Base-by-base conservation (phyloP, 768 basidiomycete species). In the Multifurca ochricompacta region DNA sequence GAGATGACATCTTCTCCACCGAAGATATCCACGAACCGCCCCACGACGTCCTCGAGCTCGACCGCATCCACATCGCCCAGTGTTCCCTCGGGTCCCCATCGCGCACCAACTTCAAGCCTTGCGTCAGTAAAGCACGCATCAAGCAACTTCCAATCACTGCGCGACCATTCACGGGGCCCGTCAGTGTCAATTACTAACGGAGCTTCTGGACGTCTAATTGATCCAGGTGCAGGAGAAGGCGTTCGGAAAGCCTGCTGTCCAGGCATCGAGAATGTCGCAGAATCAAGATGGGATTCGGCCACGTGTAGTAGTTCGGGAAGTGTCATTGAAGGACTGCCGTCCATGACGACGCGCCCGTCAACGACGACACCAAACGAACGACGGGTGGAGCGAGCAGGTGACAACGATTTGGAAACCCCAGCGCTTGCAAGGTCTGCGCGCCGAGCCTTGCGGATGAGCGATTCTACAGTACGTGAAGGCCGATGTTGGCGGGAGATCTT, bases 111-210 rank as follows among this genome's bases (percentile, higher is more conserved):
- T 3, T 75, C 73, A 13, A 85, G 66, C 30, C 85, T 73, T 64
- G 84, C 81, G 49, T 87, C 84, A 10, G 85, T 83, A 58, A 91
- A 84, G 62, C 86, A 88, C 21, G 78, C 78, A 66, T 92, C 90
- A 45, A 93, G 72, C 44, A 73, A 64, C 66, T 85, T 90, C 90
- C 90, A 93, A 48, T 91, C 85, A 19, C 78, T 77, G 63, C 83
- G 85, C 3, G 75, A 73, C 90, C 90, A 93, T 36, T 68, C 70
- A 13, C 69, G 60, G 0, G 66, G 67, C 3, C 51, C 60, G 23
- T 46, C 53, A 1, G 48, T 55, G 18, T 57, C 59, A 16, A 59
- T 45, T 0, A 59, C 44, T 39, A 53, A 19, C 32, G 57, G 49
- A 0, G 49, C 46, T 19, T 32, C 37, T 4, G 49, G 14, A 14